Conservation (phyloP, 2,329 filamentous ascomycete species). For the Epichloe amarillans region DNA sequence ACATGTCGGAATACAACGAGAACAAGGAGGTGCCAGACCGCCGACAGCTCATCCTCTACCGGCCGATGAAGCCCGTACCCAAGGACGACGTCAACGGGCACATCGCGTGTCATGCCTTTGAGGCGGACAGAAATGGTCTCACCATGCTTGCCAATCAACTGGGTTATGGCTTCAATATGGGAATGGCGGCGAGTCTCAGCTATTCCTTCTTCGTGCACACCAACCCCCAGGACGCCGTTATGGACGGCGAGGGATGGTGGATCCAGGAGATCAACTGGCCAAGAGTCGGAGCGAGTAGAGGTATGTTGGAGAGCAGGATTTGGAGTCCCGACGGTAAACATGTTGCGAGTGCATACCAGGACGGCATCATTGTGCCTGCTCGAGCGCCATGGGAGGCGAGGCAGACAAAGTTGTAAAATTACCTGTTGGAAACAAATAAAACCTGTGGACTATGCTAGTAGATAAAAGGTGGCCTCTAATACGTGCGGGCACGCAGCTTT, state of each 20-base stretch:
- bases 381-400: constrained; percentile 10
- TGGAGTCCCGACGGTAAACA: constrained; percentile 41
- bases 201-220: constrained; percentile 41
- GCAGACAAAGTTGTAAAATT: constrained; percentile 14
- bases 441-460: not conserved
- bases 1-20: constrained; percentile 33
- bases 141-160: constrained; percentile 37
- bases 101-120: constrained; percentile 35
- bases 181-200: constrained; percentile 31
- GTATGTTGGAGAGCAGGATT: constrained; percentile 34
- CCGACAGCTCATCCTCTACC: constrained; percentile 36
- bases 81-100: constrained; percentile 29
- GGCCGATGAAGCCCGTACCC: constrained; percentile 30
- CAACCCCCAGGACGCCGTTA: constrained; percentile 33
- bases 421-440: too few species aligned
- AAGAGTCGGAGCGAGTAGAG: constrained; percentile 31
- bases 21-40: constrained; percentile 28
- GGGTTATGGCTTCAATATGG: constrained; percentile 30
- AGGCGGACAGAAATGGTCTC: constrained; percentile 39
- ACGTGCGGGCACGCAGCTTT: not conserved
- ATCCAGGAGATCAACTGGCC: constrained; percentile 38
- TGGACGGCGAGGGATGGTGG: constrained; percentile 38
- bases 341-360: constrained; percentile 41
- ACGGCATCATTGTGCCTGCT: constrained; percentile 28
- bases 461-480: not conserved